phyloP scores from a whole-genome alignment of 164 flowering plant species.

The Vitis vinifera region DNA sequence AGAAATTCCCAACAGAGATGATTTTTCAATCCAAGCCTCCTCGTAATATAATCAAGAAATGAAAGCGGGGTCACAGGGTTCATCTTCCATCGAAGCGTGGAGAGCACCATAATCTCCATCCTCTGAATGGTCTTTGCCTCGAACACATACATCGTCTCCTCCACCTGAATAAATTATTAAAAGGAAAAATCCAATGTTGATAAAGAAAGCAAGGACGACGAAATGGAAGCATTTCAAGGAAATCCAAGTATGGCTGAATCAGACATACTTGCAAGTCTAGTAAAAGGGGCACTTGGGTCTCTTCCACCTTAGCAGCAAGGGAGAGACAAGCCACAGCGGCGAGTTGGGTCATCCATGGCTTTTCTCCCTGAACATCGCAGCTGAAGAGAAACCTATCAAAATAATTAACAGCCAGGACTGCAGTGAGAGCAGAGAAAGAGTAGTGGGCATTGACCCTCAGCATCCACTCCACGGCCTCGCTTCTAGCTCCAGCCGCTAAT shows the following conservation, averaged over 20 bases:
- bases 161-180: conserved; percentile 47
- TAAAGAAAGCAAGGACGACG: neutral
- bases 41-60: conserved; percentile 63
- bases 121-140: conserved; percentile 81
- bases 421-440: conserved; percentile 67
- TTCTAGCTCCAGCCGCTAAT: conserved; percentile 37
- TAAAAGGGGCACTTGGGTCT: conserved; percentile 77
- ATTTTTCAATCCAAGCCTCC: conserved; percentile 57
- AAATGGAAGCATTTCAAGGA: neutral
- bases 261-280: conserved; percentile 72
- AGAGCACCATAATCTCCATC: conserved; percentile 83
- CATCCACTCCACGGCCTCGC: conserved; percentile 75
- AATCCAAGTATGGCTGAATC: neutral
- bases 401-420: conserved; percentile 70
- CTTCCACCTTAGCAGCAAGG: conserved; percentile 88
- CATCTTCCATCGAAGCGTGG: conserved; percentile 87
- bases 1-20: conserved; percentile 55
- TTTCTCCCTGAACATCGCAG: conserved; percentile 48
- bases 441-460: conserved; percentile 56
- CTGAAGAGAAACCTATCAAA: conserved; percentile 66
- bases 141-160: conserved; percentile 56
- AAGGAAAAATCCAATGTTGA: conserved; percentile 5
- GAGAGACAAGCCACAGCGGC: conserved; percentile 86
- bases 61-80: conserved; percentile 78
- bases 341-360: conserved; percentile 89